Base-by-base conservation (phyloP, 2,329 filamentous ascomycete genomes). In the Apiospora rasikravindrae region DNA sequence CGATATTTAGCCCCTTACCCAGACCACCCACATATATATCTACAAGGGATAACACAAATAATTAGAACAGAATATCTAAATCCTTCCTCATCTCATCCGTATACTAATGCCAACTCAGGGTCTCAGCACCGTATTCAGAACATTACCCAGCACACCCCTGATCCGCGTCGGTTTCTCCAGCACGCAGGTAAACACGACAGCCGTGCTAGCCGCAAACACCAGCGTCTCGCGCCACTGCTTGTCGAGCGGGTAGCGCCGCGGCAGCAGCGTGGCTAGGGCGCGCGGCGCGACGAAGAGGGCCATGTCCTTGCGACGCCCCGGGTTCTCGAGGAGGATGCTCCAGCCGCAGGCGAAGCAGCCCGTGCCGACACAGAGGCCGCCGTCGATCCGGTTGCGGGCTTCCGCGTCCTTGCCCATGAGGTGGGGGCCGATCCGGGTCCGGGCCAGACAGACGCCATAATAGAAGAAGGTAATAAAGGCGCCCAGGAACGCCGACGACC, bases 401-500 rank as follows among this genome's bases (percentile, higher is more conserved):
- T 80, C 76, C 0, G 80, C 81, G 73, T 89, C 86, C 24, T 79
- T 84, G n/a, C 89, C 88, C 33, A 95, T 83, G 16, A 96, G 29
- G 45, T 80, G 88, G 0, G 94, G 94, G 0, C 94, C 94, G 8
- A 96, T 73, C 14, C 93, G 88, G 1, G 91, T 95, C 64, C 94
- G 89, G 7, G 90, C 86, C 0, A 97, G 88, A 79, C 94, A 97
- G 4, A 97, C 92, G 40, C 92, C 91, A 80, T 97, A 97, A 84
- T 95, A 97, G 80, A 96, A 96, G 14, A 95, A 83, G 0, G 90
- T 86, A 75, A 97, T 92, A 81, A 96, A 97, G 0, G 90, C 84
- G 3, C 91, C 93, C 1, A 97, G 87, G 80, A 97, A 96, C 0
- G 92, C 87, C 0, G 94, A 95, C 6, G 93, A 95, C 44, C 92